These are phyloP conservation scores for Amanita inopinata DNA, from an alignment of 768 basidiomycete genomes.

Conservation along the genomic window DNA sequence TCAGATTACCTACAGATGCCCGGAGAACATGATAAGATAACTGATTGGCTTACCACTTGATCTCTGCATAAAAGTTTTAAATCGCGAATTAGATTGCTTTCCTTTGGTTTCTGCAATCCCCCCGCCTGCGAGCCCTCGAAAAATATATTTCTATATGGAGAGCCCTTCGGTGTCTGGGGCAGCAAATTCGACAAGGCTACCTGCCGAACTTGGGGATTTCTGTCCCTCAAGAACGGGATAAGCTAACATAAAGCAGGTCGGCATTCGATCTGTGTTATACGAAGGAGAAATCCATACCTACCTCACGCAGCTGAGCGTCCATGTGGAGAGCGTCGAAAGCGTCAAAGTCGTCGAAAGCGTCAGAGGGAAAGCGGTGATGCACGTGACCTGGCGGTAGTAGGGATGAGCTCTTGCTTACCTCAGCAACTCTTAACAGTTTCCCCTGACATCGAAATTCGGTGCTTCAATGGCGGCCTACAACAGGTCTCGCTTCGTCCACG, in stretches of 20 bases:
- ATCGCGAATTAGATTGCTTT: slow-evolving; percentile 65
- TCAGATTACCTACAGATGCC: no score
- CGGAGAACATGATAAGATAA: slow-evolving; percentile 1
- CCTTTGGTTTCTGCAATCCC: slow-evolving; percentile 48
- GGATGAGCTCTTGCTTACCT: slow-evolving; percentile 7
- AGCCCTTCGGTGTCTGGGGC: slow-evolving; percentile 63
- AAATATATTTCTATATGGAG: slow-evolving; percentile 69
- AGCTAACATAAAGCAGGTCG: slow-evolving; percentile 37
- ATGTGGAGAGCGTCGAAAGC: no score
- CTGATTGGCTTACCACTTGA: slow-evolving; percentile 52
- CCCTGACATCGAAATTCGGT: slow-evolving; percentile 11
- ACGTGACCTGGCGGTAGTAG: slow-evolving; percentile 25
- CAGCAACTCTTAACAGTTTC: slow-evolving; percentile 8
- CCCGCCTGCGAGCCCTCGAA: slow-evolving; percentile 49
- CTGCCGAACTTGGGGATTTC: slow-evolving; percentile 80
- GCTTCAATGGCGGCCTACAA: slow-evolving; percentile 63
- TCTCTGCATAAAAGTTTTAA: slow-evolving; percentile 84
- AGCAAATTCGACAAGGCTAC: slow-evolving; percentile 80
- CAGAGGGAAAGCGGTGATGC: no score
- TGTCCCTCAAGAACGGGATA: slow-evolving; percentile 74
- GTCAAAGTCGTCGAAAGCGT: neutral
- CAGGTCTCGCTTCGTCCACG: slow-evolving; percentile 52
- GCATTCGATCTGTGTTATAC: neutral
- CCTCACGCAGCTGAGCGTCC: slow-evolving; percentile 41
- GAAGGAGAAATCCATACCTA: slow-evolving; percentile 16